Conservation (phyloP, 1,284 basidiomycete species). For the Volvariella volvacea region DNA sequence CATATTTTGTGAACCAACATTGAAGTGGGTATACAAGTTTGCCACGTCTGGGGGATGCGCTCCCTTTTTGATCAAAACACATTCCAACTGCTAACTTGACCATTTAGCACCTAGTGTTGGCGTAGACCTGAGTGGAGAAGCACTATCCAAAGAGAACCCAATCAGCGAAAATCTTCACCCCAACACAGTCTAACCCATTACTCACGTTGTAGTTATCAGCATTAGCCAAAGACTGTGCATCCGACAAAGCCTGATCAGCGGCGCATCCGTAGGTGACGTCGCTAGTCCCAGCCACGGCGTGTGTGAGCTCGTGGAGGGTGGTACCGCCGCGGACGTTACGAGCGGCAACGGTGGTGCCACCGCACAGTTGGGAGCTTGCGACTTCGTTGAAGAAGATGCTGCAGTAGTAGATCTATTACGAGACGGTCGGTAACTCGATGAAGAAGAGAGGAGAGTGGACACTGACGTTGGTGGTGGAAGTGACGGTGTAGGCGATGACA, state of each 20-base stretch:
- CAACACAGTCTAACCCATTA: background rate
- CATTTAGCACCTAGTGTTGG: constrained; percentile 21
- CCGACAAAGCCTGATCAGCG: constrained; percentile 26
- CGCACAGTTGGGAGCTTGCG: constrained; percentile 24
- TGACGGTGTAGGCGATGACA: constrained; percentile 33
- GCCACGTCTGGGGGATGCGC: too few relatives aligned
- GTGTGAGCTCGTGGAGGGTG: constrained; percentile 31
- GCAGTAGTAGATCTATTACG: constrained; percentile 31
- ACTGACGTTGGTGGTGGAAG: constrained; percentile 29
- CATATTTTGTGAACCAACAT: too few relatives aligned
- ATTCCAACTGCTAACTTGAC: too few relatives aligned
- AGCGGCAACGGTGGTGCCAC: constrained; percentile 27
- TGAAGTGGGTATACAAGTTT: too few relatives aligned
- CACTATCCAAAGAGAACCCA: constrained; percentile 22
- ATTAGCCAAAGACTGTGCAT: constrained; percentile 22
- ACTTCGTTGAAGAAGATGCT: constrained; percentile 34
- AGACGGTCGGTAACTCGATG: background rate
- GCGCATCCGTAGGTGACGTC: constrained; percentile 32
- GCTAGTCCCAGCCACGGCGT: constrained; percentile 25
- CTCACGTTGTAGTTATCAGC: constrained; percentile 36
- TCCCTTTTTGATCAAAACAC: too few relatives aligned
- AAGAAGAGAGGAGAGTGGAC: too few relatives aligned
- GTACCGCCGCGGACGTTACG: constrained; percentile 33
- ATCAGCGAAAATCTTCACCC: background rate
- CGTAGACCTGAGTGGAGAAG: constrained; percentile 34